Base-by-base conservation (phyloP, 192 early-diverging fungal species). In the Phlyctochytrium bullatum region DNA sequence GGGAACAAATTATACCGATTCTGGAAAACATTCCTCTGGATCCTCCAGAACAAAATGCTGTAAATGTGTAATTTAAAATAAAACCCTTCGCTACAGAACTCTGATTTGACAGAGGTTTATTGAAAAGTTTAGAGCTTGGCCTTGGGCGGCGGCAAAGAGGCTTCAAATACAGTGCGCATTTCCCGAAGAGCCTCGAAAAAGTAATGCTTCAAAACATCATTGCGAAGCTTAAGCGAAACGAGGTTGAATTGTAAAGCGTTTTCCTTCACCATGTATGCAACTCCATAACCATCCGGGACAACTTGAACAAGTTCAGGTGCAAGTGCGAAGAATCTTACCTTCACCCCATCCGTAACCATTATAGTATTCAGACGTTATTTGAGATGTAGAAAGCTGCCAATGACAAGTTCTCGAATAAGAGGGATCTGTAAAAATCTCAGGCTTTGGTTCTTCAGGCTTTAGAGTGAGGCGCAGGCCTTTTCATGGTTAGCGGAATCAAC, bases 221-320 rank as follows among this genome's bases (percentile, higher is more conserved):
- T 88, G 71, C 81, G 83, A 61, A 88, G 65, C 75, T 85, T 84
- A 54, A 88, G 66, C 72, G 82, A 83, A 12, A 89, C 92, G 70
- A 97, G 80, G 72, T 97, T 96, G 78, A 97, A 91, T 77, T 93
- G 90, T 36, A 97, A 75, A 17, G 83, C 77, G 76, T 91, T 80
- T 60, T 89, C 82, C 80, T 94, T 93, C 68, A 98, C 88, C 85
- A 95, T 96, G 78, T 98, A 97, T 6, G 95, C 94, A 62, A 93
- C 75, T 62, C 95, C 95, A 66, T 90, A 97, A 69, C 93, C 93
- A 78, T 94, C 90, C 0, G 91, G 88, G 24, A 92, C 91, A 32
- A 95, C 40, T 47, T 66, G 50, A 32, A 65, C 64, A 61, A 68
- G 30, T 14, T 58, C 66, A 40, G 52, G 59, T 2, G 60, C 67